Percentiles rank a stretch among this genome's conserved stretches.
phyloP scores from a whole-genome alignment of 768 basidiomycete genomes.

The Leccinum subgranulosum region DNA sequence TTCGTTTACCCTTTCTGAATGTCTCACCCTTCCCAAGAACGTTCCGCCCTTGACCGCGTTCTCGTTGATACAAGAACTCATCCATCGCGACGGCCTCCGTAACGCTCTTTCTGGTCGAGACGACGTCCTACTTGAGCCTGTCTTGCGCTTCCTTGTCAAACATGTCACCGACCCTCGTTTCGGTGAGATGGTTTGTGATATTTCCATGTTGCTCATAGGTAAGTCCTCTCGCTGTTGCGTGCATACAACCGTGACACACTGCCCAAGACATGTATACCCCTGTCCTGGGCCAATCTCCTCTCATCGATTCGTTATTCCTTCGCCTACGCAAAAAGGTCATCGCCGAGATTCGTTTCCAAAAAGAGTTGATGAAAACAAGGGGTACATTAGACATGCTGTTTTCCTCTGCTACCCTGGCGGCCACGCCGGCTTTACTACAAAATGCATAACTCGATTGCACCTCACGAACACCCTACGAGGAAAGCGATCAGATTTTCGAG shows the following conservation, averaged over 20 bases:
- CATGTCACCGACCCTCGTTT: constrained; percentile 89
- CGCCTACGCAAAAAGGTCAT: constrained; percentile 81
- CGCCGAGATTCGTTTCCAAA: constrained; percentile 84
- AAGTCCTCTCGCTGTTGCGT: constrained; percentile 24
- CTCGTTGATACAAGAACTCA: constrained; percentile 87
- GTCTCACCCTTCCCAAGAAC: constrained; percentile 45
- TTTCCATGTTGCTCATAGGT: constrained; percentile 84
- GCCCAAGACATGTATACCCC: constrained; percentile 83
- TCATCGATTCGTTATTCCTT: constrained; percentile 84
- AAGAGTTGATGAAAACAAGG: constrained; percentile 74
- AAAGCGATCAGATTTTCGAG: constrained; percentile 65
- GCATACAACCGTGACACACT: constrained; percentile 1
- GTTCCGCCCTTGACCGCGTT: constrained; percentile 84
- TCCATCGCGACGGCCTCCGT: constrained; percentile 85
- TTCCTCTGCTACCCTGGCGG: constrained; percentile 46
- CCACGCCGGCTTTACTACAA: constrained; percentile 14
- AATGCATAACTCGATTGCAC: constrained; percentile 13
- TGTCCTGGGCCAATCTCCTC: constrained; percentile 90
- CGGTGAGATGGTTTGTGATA: constrained; percentile 82
- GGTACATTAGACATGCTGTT: constrained; percentile 93
- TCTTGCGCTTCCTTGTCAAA: constrained; percentile 82
- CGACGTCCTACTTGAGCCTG: constrained; percentile 88
- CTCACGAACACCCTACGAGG: constrained; percentile 38
- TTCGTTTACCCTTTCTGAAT: not conserved
- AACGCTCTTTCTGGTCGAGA: constrained; percentile 88